Percentiles rank a stretch among this genome's conserved stretches.
Conservation (phyloP, 495 filamentous ascomycete species). For the Aspergillus egyptiacus region DNA sequence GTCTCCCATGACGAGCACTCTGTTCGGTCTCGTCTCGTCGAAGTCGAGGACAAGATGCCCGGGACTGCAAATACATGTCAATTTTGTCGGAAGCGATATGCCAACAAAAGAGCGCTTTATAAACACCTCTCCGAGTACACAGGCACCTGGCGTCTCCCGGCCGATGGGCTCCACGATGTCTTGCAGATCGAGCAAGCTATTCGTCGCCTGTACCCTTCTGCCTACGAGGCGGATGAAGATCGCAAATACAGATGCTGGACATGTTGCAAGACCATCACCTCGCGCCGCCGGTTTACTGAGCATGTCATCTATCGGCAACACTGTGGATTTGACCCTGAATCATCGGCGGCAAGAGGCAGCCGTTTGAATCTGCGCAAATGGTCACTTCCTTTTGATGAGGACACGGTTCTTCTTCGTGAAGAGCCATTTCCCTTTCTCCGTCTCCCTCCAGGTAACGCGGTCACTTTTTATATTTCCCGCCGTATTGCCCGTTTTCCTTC, state of each 20-base stretch:
- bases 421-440: background rate
- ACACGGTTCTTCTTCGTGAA: too few relatives aligned
- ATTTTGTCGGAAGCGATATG: background rate
- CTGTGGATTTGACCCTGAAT: too few relatives aligned
- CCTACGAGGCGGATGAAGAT: background rate
- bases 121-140: background rate
- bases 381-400: too few relatives aligned
- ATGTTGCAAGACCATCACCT: background rate
- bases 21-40: too few relatives aligned
- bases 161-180: background rate
- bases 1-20: too few relatives aligned
- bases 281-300: background rate
- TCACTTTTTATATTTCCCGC: too few relatives aligned
- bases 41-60: background rate
- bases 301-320: background rate
- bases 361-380: background rate
- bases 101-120: background rate
- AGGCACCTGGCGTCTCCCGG: background rate
- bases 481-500: background rate
- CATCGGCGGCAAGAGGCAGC: background rate
- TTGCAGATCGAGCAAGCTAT: background rate
- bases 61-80: background rate
- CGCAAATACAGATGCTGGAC: background rate
- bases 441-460: background rate
- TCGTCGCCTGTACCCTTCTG: background rate